Percentiles rank a stretch among this genome's conserved stretches.
Conservation (phyloP, 73 alveolate species). For the Paramecium caudatum region DNA sequence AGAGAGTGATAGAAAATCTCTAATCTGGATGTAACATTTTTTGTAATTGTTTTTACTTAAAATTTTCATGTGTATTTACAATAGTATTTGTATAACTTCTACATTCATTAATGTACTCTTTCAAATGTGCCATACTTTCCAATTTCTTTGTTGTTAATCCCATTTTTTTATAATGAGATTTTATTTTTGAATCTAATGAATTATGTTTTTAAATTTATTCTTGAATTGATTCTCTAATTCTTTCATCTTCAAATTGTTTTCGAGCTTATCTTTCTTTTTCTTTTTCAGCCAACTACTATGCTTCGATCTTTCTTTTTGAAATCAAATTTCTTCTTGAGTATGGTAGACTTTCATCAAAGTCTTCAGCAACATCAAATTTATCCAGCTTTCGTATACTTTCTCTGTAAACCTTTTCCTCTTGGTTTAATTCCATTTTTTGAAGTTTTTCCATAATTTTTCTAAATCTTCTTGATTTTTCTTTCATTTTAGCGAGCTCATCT, state of each 20-base stretch:
- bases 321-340: not conserved
- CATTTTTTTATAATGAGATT: conserved; percentile 29
- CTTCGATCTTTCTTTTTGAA: conserved; percentile 12
- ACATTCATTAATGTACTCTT: conserved; percentile 1
- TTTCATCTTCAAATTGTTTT: conserved; percentile 16
- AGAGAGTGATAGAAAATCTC: conserved; percentile 3
- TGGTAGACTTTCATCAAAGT: conserved; percentile 29
- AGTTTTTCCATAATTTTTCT: not conserved
- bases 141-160: not conserved
- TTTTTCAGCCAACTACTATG: not conserved
- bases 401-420: conserved; percentile 32
- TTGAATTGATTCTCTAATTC: not conserved
- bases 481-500: conserved; percentile 31
- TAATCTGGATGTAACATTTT: not conserved
- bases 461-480: conserved; percentile 12
- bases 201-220: conserved; percentile 14
- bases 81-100: not conserved
- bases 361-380: conserved; percentile 15
- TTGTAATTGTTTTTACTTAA: not conserved
- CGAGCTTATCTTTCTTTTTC: not conserved
- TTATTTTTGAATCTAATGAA: not conserved
- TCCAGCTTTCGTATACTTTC: conserved; percentile 6
- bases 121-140: conserved; percentile 28
- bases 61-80: not conserved
- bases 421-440: not conserved